phyloP scores from a whole-genome alignment of 2,329 filamentous ascomycete genomes.

The Colletotrichum sp. region DNA sequence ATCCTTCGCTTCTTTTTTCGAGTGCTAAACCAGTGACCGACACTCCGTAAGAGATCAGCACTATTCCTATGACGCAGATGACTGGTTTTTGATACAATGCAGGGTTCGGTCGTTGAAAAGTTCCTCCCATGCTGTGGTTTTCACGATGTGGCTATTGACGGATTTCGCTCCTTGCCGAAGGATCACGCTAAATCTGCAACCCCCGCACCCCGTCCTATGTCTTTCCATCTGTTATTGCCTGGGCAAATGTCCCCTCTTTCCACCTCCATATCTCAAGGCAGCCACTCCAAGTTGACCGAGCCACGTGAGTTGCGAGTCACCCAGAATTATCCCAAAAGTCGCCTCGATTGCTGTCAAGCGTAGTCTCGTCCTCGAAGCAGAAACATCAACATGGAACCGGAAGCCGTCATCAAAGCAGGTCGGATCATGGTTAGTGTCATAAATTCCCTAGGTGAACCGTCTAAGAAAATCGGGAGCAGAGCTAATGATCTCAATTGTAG shows the following conservation, averaged over 20 bases:
- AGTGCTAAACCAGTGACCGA: not conserved
- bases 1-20: not conserved
- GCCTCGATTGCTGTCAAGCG: not conserved
- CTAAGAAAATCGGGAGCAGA: not conserved
- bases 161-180: not conserved
- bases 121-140: not conserved
- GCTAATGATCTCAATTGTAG: not conserved
- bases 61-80: not conserved
- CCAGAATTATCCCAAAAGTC: not conserved
- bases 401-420: not conserved
- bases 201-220: not conserved
- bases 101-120: not conserved
- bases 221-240: not conserved
- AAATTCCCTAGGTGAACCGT: not conserved
- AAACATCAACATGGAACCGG: not conserved
- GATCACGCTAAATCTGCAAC: not conserved
- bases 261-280: not conserved
- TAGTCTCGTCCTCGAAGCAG: not conserved
- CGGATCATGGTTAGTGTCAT: not conserved
- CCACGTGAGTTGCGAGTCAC: not conserved
- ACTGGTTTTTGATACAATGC: not conserved
- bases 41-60: accelerated
- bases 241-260: not conserved
- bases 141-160: not conserved
- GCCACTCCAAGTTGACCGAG: not conserved